Percentiles rank a stretch among this genome's conserved stretches.
Evolutionary conservation across 257 asterid species (phyloP).

Genomic region (Salvia splendens): DNA sequence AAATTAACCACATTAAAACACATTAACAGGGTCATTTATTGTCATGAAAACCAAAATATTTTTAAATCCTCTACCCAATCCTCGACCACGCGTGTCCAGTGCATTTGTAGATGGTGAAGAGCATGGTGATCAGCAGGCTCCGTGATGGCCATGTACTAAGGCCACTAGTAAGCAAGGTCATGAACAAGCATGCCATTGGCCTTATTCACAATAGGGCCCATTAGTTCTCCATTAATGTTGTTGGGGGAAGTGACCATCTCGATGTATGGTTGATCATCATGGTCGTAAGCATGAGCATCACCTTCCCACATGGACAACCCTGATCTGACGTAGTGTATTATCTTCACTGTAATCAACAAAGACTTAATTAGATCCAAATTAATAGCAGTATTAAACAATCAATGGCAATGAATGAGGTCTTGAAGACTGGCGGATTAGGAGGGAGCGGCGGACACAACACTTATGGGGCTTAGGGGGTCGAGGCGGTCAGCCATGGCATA

Average conservation of each 20-base stretch:
- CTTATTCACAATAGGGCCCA: conserved; percentile 49
- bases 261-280: conserved; percentile 46
- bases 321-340: conserved; percentile 45
- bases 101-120: conserved; percentile 76
- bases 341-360: too few species aligned
- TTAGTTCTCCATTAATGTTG: conserved; percentile 56
- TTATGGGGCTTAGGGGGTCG: conserved; percentile 41
- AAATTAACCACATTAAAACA: not conserved
- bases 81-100: conserved; percentile 90
- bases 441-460: conserved; percentile 64
- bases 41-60: too few species aligned
- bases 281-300: conserved; percentile 52
- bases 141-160: too few species aligned
- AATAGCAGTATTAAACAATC: too few species aligned
- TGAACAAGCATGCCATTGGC: conserved; percentile 49
- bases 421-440: conserved; percentile 57
- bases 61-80: conserved; percentile 35
- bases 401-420: too few species aligned
- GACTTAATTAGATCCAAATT: too few species aligned
- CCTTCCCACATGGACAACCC: conserved; percentile 70
- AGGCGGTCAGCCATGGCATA: conserved; percentile 51
- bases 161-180: too few species aligned
- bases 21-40: too few species aligned
- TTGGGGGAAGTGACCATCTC: conserved; percentile 82
- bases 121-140: conserved; percentile 62